A percentile compares a stretch with the other conserved stretches of the same genome.
These are phyloP conservation scores for Suillus paluster DNA, from an alignment of 768 basidiomycete genomes.

Conservation along the genomic window DNA sequence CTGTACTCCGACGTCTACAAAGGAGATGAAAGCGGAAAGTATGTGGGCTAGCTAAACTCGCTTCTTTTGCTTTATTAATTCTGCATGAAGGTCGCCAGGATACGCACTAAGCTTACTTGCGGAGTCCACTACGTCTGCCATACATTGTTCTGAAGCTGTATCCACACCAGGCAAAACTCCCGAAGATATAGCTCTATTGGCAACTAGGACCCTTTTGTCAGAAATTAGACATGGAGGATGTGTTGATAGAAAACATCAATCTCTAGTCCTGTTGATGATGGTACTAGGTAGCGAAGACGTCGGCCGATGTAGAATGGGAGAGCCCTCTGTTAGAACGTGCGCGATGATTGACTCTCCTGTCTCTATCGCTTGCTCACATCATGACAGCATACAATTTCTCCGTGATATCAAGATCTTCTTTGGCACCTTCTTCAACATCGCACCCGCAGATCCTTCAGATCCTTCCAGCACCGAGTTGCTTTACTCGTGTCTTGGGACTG, in stretches of 20 bases:
- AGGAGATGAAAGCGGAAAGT: slow-evolving; percentile 97
- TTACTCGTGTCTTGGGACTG: slow-evolving; percentile 91
- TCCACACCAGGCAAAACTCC: slow-evolving; percentile 85
- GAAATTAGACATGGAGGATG: slow-evolving; percentile 88
- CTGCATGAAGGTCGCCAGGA: slow-evolving; percentile 79
- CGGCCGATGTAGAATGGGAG: slow-evolving; percentile 84
- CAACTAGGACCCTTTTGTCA: slow-evolving; percentile 75
- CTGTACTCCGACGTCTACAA: slow-evolving; percentile 99
- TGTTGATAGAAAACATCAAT: slow-evolving; percentile 89
- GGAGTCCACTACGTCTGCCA: slow-evolving; percentile 88
- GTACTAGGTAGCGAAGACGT: slow-evolving; percentile 98
- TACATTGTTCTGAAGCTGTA: slow-evolving; percentile 86
- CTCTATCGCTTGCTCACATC: slow-evolving; percentile 11
- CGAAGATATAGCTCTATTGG: slow-evolving; percentile 88
- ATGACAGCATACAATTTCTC: slow-evolving; percentile 84
- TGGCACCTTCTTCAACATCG: slow-evolving; percentile 93
- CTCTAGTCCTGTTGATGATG: slow-evolving; percentile 86
- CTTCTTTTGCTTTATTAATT: slow-evolving; percentile 1
- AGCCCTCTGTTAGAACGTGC: slow-evolving; percentile 81
- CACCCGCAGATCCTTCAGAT: slow-evolving; percentile 57
- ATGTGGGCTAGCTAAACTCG: slow-evolving; percentile 34
- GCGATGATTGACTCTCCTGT: slow-evolving; percentile 25
- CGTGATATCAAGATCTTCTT: slow-evolving; percentile 83
- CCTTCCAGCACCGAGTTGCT: slow-evolving; percentile 62
- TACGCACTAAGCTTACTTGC: slow-evolving; percentile 91